Evolutionary conservation across 768 basidiomycete species (phyloP), one percentile per base, ranked within the genome.

Genomic region (Hygrophoropsis aurantiaca): DNA sequence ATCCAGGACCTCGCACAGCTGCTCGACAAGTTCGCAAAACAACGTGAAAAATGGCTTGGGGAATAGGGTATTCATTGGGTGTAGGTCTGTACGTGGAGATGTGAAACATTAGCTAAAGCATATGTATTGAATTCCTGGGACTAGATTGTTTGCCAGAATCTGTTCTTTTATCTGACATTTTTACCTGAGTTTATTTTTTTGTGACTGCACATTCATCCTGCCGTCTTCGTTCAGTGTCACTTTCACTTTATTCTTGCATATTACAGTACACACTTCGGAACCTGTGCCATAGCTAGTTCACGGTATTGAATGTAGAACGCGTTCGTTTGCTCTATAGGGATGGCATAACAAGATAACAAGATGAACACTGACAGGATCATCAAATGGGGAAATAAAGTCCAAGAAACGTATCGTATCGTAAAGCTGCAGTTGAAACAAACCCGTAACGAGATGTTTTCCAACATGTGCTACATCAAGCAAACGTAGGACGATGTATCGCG

Each of bases 1-100:
- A 83, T 95, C 58, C 83, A 84, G 44, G 91, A 94, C 64, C 75
- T 93, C 53, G 88, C 89, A 34, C 82, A 86, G 58, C 69, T 94
- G 41, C 74, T 94, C 51, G 93, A 94, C 74, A 94, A 94, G 70
- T 94, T 93, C 65, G 87, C 85, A 53, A 93, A 93, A 77, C 89
- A 90, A 65, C 90, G 89, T 68, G 91, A 91, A 70, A 91, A 90
- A 68, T 91, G 90, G 88, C 77, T 92, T 30, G 87, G 83, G 30
- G 90, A 94, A 62, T 92, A 74, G 74, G 46, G 39, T 20, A 50
- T 25, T 11, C 11, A 13, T 34, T 25, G 50, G 54, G 58, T 60
- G 51, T 30, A 30, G 24, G 25, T 46, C 24, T 11, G 44, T 45
- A 50, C 50, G 54, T 47, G 54, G 50, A 50, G 56, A 51, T 58